Base-by-base conservation (phyloP, 495 filamentous ascomycete genomes). In the Beverwykella pulmonaria region DNA sequence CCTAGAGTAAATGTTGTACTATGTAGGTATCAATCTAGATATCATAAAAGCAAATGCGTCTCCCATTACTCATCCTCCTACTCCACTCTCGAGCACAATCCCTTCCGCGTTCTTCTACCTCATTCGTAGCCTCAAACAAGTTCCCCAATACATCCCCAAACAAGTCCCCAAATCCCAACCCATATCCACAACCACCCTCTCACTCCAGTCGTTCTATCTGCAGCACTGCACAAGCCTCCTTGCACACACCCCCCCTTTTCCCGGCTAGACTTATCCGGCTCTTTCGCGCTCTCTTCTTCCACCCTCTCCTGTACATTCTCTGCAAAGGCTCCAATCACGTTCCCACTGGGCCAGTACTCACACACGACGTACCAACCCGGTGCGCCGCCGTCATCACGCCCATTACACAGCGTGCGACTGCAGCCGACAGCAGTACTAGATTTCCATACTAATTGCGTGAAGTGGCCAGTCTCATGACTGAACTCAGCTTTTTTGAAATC, bases 391-490 rank as follows among this genome's bases (percentile, higher is more conserved):
- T 63, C 50, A 15, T 66, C 65, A 4, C 47, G 55, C 27, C 34
- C 70, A 50, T 72, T 55, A 61, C 91, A 93, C 61, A 85, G 74
- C 59, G 79, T 75, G 47, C 82, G 76, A 36, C 82, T 89, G 74
- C 91, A 95, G 8, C 91, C 91, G 0, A 92, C 84, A 48, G 81
- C 75, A 20, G 76, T 87, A 10, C 89, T 92, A 34, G 79, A 78
- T 74, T 83, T 86, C 91, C 91, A 95, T 1, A 93, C 90, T 47
- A 95, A 74, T 79, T 93, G 90, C 26, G 91, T 92, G 75, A 92
- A 95, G 76, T 95, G 91, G 0, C 90, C 91, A n/a, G 90, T 92
- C 19, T 76, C 69, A 63, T 89, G 82, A 8, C 0, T 80, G 41
- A 59, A 59, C 19, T 59, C 53, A 44, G 47, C 60, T 2, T 77